Base-by-base conservation (phyloP, 1,139 yeast species). In the Pichia sp. region DNA sequence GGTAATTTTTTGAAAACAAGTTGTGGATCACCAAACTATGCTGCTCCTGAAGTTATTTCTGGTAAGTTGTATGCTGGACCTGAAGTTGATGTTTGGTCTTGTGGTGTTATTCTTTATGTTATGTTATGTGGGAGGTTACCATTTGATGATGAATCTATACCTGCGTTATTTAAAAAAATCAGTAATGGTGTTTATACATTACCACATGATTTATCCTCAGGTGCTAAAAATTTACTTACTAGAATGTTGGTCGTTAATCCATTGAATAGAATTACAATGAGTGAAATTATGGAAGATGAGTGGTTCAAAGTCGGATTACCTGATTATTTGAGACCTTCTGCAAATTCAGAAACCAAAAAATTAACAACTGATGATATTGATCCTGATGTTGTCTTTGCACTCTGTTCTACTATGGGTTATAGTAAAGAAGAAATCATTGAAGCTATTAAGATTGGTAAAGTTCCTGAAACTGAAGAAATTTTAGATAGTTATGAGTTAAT, bases 51-150 rank as follows among this genome's bases (percentile, higher is more conserved):
- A 67, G 97, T 92, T 43, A 92, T 92, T 53, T 82, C 94, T 57
- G 98, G 98, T 42, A 90, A 94, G 65, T 75, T 92, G 51, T 92
- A 92, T 62, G 98, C 97, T 1, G 98, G 98, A 5, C 97, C 97
- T 2, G 98, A 92, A 68, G 98, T 92, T 45, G 98, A 94, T 66
- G 97, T 94, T 47, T 94, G 99, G 99, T 86, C 96, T 0, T 86
- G 96, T 59, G 98, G 99, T 59, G 97, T 94, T 44, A 92, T 94
- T 49, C 74, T 92, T 53, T 92, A 90, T 61, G 98, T 94, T 44
- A 89, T 92, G 96, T 75, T 92, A 48, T 92, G 97, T 69, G 97
- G 99, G 37, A 76, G 97, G 62, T 76, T 94, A 57, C 99, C 99
- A 10, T 94, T 94, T 67, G 98, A 92, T 67, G 98, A 92, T 66